These are phyloP conservation scores for Carex cristatella DNA, from an alignment of 176 grass and related monocot genomes.

Conservation along the genomic window DNA sequence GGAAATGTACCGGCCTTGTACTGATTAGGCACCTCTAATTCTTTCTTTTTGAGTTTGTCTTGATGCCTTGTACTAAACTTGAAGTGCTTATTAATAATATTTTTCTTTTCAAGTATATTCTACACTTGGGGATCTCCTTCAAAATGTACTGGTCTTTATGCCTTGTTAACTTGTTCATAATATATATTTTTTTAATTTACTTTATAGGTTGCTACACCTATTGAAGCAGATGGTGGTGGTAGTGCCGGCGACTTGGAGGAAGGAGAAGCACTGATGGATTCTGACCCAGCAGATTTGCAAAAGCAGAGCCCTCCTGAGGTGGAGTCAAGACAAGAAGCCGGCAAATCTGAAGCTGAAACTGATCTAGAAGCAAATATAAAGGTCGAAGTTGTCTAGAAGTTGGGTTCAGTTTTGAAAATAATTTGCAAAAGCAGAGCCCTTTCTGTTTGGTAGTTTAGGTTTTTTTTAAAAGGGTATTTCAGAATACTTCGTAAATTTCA, in stretches of 20 bases:
- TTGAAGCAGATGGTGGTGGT: constrained; percentile 65
- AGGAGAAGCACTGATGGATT: constrained; percentile 79
- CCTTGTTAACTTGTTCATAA: neutral
- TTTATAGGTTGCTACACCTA: constrained; percentile 42
- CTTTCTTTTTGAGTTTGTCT: neutral
- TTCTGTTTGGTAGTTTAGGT: constrained; percentile 1
- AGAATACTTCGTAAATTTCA: neutral
- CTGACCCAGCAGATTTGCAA: constrained; percentile 36
- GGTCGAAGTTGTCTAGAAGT: constrained; percentile 7
- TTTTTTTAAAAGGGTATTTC: neutral
- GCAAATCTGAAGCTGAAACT: constrained; percentile 53
- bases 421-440: neutral
- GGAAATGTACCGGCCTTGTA: neutral
- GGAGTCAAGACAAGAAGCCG: constrained; percentile 57
- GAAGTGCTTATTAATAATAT: neutral
- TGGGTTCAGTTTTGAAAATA: neutral
- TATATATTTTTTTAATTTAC: neutral
- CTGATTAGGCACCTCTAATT: neutral
- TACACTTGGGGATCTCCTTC: no score
- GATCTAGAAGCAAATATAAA: constrained; percentile 38
- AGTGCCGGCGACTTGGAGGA: constrained; percentile 73
- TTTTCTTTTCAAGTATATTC: no score
- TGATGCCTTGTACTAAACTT: neutral
- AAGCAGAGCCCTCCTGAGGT: constrained; percentile 58
- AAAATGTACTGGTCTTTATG: neutral